phyloP scores from a whole-genome alignment of 257 asterid species.

The Fraxinus excelsior region DNA sequence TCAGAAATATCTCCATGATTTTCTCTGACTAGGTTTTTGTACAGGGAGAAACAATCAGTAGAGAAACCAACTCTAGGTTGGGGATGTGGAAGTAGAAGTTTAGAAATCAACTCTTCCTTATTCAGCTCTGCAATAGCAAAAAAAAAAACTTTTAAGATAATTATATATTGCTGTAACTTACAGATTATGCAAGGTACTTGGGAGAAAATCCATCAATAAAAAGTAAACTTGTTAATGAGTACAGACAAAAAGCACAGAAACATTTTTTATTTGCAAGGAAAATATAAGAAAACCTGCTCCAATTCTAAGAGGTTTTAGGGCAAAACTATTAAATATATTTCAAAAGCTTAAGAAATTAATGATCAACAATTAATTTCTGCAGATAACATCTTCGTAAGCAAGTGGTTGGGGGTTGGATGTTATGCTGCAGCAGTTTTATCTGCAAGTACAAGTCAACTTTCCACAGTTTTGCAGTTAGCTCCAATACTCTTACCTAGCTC shows the following conservation, averaged over 20 bases:
- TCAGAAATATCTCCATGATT: constrained; percentile 40
- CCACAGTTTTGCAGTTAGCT: background rate
- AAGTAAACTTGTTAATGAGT: background rate
- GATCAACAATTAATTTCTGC: too few species aligned
- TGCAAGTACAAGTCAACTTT: background rate
- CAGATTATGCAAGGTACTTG: background rate
- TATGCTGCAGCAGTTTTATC: constrained; percentile 1
- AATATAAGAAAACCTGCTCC: background rate
- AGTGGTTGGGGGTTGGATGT: background rate
- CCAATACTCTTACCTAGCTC: background rate
- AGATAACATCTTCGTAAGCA: too few species aligned
- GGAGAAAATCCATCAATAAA: background rate
- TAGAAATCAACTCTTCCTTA: constrained; percentile 71
- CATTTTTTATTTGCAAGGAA: background rate
- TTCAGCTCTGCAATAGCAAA: constrained; percentile 58
- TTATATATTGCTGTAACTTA: constrained; percentile 15
- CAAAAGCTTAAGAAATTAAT: background rate
- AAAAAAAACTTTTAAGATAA: constrained; percentile 14
- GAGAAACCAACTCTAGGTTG: constrained; percentile 37
- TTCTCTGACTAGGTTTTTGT: constrained; percentile 39
- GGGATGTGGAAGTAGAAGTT: constrained; percentile 50
- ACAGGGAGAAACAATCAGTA: constrained; percentile 44
- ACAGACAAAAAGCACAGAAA: background rate
- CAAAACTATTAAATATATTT: background rate
- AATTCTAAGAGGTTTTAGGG: background rate